Conservation (phyloP, 2,329 filamentous ascomycete genomes). For the Neoscytalidium dimidiatum region DNA sequence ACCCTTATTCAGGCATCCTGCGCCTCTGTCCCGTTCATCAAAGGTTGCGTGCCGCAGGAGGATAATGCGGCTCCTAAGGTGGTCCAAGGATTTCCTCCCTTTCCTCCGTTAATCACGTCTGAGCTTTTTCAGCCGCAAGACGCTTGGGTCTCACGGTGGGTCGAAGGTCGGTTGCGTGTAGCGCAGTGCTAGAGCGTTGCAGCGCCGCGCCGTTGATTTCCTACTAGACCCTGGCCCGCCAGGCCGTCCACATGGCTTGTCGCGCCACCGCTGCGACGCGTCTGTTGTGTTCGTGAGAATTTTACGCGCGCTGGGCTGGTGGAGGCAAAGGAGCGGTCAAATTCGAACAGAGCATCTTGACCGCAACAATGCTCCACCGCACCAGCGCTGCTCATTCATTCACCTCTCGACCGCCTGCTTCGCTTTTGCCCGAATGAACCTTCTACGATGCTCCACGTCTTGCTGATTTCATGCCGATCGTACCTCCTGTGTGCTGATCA, state of each 20-base stretch:
- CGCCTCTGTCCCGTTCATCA: background rate
- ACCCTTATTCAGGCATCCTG: slow-evolving; percentile 8
- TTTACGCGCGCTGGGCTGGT: background rate
- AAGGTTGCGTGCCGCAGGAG: background rate
- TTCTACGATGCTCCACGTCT: background rate
- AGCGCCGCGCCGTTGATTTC: background rate
- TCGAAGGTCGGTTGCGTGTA: background rate
- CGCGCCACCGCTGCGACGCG: slow-evolving; percentile 3
- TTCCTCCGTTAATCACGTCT: background rate
- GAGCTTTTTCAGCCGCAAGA: slow-evolving; percentile 5
- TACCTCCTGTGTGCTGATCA: background rate
- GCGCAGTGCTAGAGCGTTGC: background rate
- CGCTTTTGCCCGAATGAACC: background rate
- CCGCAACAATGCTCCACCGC: background rate
- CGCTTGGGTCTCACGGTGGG: background rate
- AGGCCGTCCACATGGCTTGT: slow-evolving; percentile 4
- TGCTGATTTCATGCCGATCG: background rate
- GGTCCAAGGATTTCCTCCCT: background rate
- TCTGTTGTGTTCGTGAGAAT: slow-evolving; percentile 6
- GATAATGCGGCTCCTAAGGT: background rate
- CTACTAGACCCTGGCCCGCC: slow-evolving; percentile 9
- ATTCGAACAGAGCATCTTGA: background rate
- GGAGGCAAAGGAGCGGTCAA: slow-evolving; percentile 12
- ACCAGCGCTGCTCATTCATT: background rate
- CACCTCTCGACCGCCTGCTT: background rate